Base-by-base conservation (phyloP, 495 filamentous ascomycete species). In the Penicillium cataractarum region DNA sequence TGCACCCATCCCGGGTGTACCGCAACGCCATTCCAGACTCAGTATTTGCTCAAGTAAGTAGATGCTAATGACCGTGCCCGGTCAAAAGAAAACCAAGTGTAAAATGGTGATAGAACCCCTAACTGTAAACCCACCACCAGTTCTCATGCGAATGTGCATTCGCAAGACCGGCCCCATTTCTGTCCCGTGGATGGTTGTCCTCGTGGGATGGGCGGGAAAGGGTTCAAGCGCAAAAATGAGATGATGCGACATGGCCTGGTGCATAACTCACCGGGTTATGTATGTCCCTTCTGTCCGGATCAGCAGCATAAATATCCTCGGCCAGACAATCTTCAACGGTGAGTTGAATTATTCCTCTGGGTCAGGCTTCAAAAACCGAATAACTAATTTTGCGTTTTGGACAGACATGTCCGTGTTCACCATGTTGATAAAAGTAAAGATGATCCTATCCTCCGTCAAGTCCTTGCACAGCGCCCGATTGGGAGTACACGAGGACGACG, bases 221-320 rank as follows among this genome's bases (percentile, higher is more conserved):
- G 96, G 0, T 99, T 99, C 82, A 99, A 99, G 74, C 87, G 96
- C 42, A 98, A 99, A 76, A 99, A 99, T 67, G 96, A 99, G 78
- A 98, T 99, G 96, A 97, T 98, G 62, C 85, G 95, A 21, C 95
- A 99, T 78, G 93, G 94, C 4, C 83, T 99, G 2, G 95, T 99
- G 2, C 95, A 99, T 69, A 89, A 92, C 60, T 97, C 92, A 8
- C 95, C 95, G 12, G 95, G 96, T 63, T 99, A 99, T 73, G 89
- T 97, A 35, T 99, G 96, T 75, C 95, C 95, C 2, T 98, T 97
- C 72, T 99, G 95, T 73, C 90, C 92, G 3, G 93, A 98, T 74
- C 83, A 92, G 64, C 94, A 98, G 76, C 96, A 98, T 73, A 94
- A 92, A 73, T 99, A 99, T 73, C 95, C 96, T 21, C 84, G 96